Conservation (phyloP, 1,284 basidiomycete species). For the Entoloma clypeatum region DNA sequence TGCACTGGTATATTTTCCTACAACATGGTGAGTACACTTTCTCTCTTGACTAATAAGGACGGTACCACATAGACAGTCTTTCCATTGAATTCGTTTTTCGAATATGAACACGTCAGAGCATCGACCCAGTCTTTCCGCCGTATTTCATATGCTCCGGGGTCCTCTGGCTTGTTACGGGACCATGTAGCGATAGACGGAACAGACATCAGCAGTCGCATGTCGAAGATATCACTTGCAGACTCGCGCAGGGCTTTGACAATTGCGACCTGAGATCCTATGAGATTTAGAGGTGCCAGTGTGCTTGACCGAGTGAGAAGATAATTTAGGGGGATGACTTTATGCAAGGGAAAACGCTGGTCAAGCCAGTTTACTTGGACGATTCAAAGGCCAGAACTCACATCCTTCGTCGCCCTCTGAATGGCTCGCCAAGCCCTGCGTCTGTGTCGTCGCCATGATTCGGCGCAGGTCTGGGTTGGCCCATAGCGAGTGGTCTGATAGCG, state of each 20-base stretch:
- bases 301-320: slow-evolving; percentile 43
- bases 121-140: slow-evolving; percentile 45
- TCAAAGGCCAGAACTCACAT: slow-evolving; percentile 40
- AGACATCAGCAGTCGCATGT: slow-evolving; percentile 56
- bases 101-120: slow-evolving; percentile 27
- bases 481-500: slow-evolving; percentile 62
- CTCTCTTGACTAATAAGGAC: slow-evolving; percentile 23
- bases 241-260: slow-evolving; percentile 54
- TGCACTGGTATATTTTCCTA: slow-evolving; percentile 69
- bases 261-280: slow-evolving; percentile 39
- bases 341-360: slow-evolving; percentile 20
- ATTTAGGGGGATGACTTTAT: slow-evolving; percentile 55
- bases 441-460: slow-evolving; percentile 38
- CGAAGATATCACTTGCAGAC: slow-evolving; percentile 41
- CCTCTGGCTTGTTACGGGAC: slow-evolving; percentile 20
- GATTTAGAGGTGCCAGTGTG: slow-evolving; percentile 22
- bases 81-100: slow-evolving; percentile 54
- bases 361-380: slow-evolving; percentile 10
- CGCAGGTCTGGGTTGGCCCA: slow-evolving; percentile 56
- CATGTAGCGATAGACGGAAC: slow-evolving; percentile 38
- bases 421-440: slow-evolving; percentile 1
- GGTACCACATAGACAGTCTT: slow-evolving; percentile 64
- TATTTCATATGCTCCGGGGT: slow-evolving; percentile 54
- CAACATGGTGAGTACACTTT: no score
- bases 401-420: slow-evolving; percentile 39